Percentiles rank a stretch among this genome's conserved stretches.
Evolutionary conservation across 148 eudicot genomes (phyloP).

Genomic region (Salicornia ramosissima): DNA sequence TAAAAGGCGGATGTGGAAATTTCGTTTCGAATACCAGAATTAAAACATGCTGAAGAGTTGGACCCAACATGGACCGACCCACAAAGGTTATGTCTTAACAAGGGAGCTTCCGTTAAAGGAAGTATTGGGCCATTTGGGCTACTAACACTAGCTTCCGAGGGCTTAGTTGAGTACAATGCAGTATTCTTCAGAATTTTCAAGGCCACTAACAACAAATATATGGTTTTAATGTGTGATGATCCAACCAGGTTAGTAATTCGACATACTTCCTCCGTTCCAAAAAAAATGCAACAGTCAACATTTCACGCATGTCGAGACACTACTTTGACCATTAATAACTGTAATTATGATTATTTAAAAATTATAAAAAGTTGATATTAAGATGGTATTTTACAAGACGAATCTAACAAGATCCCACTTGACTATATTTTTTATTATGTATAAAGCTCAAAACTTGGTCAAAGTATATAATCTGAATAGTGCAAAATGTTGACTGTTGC

Average conservation of each 20-base stretch:
- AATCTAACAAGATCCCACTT: too few species aligned
- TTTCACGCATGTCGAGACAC: too few species aligned
- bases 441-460: too few species aligned
- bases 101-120: conserved; percentile 22
- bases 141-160: conserved; percentile 29
- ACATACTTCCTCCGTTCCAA: too few species aligned
- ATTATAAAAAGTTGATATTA: too few species aligned
- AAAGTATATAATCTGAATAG: too few species aligned
- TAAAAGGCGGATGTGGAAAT: conserved; percentile 50
- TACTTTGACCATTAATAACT: too few species aligned
- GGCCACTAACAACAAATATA: conserved; percentile 21
- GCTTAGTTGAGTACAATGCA: conserved; percentile 34
- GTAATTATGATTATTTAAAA: too few species aligned
- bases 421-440: too few species aligned
- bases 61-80: conserved; percentile 32
- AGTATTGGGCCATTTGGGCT: conserved; percentile 38
- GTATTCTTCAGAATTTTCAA: conserved; percentile 40
- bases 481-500: too few species aligned
- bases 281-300: too few species aligned
- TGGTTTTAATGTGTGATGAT: conserved; percentile 37
- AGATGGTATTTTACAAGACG: too few species aligned
- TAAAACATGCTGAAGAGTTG: conserved; percentile 26
- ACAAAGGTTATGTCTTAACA: conserved; percentile 32
- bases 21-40: conserved; percentile 29
- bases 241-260: conserved; percentile 26